Percentiles rank a stretch among this genome's conserved stretches.
Evolutionary conservation across 371 early-diverging fungal genomes (phyloP).

Genomic region (Actinomucor elegans): DNA sequence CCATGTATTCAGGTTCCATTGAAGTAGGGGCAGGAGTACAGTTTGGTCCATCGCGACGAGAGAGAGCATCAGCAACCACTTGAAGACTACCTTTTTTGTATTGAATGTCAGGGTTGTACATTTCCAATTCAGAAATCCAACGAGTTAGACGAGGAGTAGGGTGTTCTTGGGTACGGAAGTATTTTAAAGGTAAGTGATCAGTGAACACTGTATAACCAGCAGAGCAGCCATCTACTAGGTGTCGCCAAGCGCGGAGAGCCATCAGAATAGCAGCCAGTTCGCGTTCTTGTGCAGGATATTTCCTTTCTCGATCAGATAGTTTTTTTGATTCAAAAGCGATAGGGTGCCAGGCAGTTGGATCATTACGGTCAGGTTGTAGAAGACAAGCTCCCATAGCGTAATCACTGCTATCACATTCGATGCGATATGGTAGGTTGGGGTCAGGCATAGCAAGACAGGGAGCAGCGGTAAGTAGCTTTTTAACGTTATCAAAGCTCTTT

Average conservation of each 20-base stretch:
- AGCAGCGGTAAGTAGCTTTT: constrained; percentile 8
- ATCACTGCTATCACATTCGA: neutral
- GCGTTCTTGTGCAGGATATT: too few relatives aligned
- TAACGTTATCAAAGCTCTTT: constrained; percentile 12
- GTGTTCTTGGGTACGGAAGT: constrained; percentile 13
- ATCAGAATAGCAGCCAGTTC: too few relatives aligned
- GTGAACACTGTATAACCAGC: constrained; percentile 15
- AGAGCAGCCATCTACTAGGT: constrained; percentile 21
- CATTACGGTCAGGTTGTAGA: neutral
- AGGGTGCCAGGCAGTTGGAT: constrained; percentile 18
- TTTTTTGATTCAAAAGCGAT: constrained; percentile 36
- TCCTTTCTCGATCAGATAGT: constrained; percentile 30
- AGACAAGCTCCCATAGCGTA: too few relatives aligned
- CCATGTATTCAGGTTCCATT: too few relatives aligned
- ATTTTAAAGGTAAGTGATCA: constrained; percentile 25
- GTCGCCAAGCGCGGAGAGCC: constrained; percentile 28
- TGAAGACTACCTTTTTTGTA: constrained; percentile 33
- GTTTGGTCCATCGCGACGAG: too few relatives aligned
- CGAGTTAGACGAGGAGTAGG: too few relatives aligned
- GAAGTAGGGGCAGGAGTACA: too few relatives aligned
- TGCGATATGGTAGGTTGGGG: neutral
- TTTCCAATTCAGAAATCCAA: constrained; percentile 23
- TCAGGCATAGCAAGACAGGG: neutral
- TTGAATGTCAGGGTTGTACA: constrained; percentile 18
- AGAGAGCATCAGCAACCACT: constrained; percentile 26